Evolutionary conservation across 192 early-diverging fungal species (phyloP).

Genomic region (Umbelopsis vinacea): DNA sequence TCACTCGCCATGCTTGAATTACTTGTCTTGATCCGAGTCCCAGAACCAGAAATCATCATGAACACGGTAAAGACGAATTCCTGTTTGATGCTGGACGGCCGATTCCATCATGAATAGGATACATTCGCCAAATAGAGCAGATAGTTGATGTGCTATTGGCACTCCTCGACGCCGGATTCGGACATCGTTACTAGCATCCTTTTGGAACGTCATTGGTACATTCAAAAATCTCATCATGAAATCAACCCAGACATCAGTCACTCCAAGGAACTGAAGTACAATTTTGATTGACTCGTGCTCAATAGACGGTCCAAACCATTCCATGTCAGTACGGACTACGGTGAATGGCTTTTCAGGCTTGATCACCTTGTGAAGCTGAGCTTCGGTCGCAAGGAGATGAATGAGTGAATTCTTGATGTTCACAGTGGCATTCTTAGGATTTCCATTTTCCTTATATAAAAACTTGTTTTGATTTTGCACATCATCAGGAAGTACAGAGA

Average conservation of each 20-base stretch:
- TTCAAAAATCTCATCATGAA: conserved; percentile 21
- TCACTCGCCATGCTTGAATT: conserved; percentile 17
- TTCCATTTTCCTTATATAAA: neutral
- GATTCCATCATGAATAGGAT: conserved; percentile 25
- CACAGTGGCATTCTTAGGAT: neutral
- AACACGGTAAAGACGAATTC: conserved; percentile 7
- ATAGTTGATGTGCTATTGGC: conserved; percentile 22
- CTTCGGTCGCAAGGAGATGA: conserved; percentile 26
- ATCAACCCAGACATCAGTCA: conserved; percentile 18
- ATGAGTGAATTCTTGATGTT: conserved; percentile 24
- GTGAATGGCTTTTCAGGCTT: conserved; percentile 20
- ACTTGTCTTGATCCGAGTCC: conserved; percentile 18
- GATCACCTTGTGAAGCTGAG: conserved; percentile 15
- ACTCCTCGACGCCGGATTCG: conserved; percentile 23
- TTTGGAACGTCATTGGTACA: conserved; percentile 14
- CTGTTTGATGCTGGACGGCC: conserved; percentile 10
- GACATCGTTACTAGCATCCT: neutral
- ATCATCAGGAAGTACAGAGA: neutral
- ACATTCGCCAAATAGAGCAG: conserved; percentile 17
- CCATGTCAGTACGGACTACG: conserved; percentile 35
- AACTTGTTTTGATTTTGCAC: neutral
- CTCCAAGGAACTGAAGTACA: conserved; percentile 22
- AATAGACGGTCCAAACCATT: conserved; percentile 41
- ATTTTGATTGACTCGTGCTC: conserved; percentile 17
- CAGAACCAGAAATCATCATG: conserved; percentile 34